Percentiles rank a stretch among this genome's conserved stretches.
phyloP scores from a whole-genome alignment of 371 early-diverging fungal genomes.

The Mucor irregularis region DNA sequence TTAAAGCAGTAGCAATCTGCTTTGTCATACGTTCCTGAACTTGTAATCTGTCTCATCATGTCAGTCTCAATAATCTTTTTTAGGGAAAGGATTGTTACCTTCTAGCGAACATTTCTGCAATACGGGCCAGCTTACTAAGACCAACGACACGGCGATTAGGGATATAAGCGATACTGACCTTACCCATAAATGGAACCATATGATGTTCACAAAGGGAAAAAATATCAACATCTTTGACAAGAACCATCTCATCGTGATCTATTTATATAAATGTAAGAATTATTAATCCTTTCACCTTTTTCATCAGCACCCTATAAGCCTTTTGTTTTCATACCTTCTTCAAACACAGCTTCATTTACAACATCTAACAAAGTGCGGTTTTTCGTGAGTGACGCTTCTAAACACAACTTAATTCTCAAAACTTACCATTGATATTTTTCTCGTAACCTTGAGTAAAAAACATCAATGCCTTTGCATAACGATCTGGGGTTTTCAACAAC shows the following conservation, averaged over 20 bases:
- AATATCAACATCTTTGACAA: constrained; percentile 93
- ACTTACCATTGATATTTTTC: constrained; percentile 71
- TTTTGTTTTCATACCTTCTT: constrained; percentile 71
- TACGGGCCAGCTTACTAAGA: constrained; percentile 94
- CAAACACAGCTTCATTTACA: constrained; percentile 91
- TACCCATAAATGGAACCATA: constrained; percentile 96
- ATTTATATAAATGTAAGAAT: not conserved
- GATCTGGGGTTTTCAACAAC: constrained; percentile 91
- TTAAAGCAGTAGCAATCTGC: constrained; percentile 90
- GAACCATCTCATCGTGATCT: constrained; percentile 98
- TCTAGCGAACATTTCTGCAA: constrained; percentile 97
- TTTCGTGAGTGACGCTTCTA: not conserved
- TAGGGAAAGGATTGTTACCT: constrained; percentile 18
- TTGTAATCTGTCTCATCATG: constrained; percentile 74
- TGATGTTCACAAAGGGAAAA: constrained; percentile 98
- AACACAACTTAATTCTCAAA: not conserved
- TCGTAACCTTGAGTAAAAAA: constrained; percentile 98
- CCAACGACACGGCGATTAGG: constrained; percentile 95
- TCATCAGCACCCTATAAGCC: not conserved
- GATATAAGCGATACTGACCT: constrained; percentile 95
- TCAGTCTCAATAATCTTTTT: not conserved
- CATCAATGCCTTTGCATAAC: constrained; percentile 97
- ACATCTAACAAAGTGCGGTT: constrained; percentile 59
- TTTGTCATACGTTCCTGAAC: constrained; percentile 98
- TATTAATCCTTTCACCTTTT: not conserved